Evolutionary conservation across 352 stramenopile genomes (phyloP).

Genomic region (Pythium brassicae): DNA sequence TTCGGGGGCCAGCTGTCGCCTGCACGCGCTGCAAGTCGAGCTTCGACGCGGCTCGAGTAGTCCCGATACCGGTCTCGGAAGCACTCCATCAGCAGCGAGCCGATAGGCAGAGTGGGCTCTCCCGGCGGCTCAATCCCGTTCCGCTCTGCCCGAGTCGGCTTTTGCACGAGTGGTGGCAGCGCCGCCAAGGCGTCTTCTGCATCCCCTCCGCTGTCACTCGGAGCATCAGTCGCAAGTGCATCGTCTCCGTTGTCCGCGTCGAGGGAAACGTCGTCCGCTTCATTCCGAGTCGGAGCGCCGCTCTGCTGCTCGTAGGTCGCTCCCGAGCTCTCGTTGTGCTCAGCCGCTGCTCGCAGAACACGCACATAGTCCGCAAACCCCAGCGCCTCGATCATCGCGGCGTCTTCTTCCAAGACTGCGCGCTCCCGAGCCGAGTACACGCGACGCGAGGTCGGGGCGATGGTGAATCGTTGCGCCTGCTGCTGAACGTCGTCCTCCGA

Average conservation of each 20-base stretch:
- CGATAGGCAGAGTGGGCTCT: slow-evolving; percentile 32
- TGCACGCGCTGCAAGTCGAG: slow-evolving; percentile 7
- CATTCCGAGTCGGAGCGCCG: background rate
- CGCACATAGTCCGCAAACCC: slow-evolving; percentile 27
- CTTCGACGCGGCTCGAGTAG: slow-evolving; percentile 24
- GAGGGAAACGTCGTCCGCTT: slow-evolving; percentile 1
- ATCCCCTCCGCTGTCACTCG: background rate
- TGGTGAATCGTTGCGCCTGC: slow-evolving; percentile 22
- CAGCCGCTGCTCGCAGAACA: background rate
- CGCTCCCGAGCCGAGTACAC: slow-evolving; percentile 63
- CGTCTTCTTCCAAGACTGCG: slow-evolving; percentile 24
- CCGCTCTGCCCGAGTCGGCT: slow-evolving; percentile 25
- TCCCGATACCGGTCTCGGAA: slow-evolving; percentile 28
- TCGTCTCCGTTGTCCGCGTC: slow-evolving; percentile 13
- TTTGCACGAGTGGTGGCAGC: background rate
- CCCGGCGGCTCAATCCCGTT: slow-evolving; percentile 31
- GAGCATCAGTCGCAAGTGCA: background rate
- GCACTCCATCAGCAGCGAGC: slow-evolving; percentile 19
- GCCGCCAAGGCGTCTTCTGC: background rate
- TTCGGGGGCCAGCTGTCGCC: background rate
- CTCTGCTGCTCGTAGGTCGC: no score
- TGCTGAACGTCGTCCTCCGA: slow-evolving; percentile 28
- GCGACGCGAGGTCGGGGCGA: slow-evolving; percentile 28
- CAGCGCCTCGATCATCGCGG: slow-evolving; percentile 11
- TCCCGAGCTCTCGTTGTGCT: background rate